Percentiles rank a stretch among this genome's conserved stretches.
Evolutionary conservation across 305 asterid species (phyloP).

Genomic region (Andrographis paniculata): DNA sequence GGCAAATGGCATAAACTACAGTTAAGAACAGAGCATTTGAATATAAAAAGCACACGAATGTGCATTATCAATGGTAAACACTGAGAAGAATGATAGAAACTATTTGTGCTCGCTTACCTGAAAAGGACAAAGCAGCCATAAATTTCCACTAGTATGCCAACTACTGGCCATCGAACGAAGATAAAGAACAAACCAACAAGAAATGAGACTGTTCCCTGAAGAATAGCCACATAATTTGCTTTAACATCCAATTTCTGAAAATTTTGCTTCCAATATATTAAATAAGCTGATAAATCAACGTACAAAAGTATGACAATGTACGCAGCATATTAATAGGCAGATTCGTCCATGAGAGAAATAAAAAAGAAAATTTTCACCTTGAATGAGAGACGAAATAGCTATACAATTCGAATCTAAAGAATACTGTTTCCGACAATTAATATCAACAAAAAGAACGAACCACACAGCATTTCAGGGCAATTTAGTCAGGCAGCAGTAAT

Average conservation of each 20-base stretch:
- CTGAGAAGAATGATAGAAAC: conserved; percentile 5
- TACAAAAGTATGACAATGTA: too few species aligned
- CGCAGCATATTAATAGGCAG: too few species aligned
- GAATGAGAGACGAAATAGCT: neutral
- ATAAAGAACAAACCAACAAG: conserved; percentile 68
- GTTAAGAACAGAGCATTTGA: conserved; percentile 7
- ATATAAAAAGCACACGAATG: conserved; percentile 4
- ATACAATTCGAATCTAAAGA: too few species aligned
- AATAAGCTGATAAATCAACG: too few species aligned
- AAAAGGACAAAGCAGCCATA: conserved; percentile 69
- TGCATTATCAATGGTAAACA: conserved; percentile 5
- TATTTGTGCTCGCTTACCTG: conserved; percentile 32
- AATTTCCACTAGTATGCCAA: conserved; percentile 58
- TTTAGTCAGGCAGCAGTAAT: too few species aligned
- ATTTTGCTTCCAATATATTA: too few species aligned
- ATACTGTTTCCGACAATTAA: too few species aligned
- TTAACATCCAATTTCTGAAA: too few species aligned
- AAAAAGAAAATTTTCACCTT: conserved; percentile 1
- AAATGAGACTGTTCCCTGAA: conserved; percentile 64
- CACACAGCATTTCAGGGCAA: too few species aligned
- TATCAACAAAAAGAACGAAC: too few species aligned
- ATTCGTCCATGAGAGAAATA: too few species aligned
- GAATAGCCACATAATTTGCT: neutral
- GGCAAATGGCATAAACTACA: conserved; percentile 14
- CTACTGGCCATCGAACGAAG: conserved; percentile 77